phyloP scores from a whole-genome alignment of 768 basidiomycete species.

The Boletus vermiculosoides region DNA sequence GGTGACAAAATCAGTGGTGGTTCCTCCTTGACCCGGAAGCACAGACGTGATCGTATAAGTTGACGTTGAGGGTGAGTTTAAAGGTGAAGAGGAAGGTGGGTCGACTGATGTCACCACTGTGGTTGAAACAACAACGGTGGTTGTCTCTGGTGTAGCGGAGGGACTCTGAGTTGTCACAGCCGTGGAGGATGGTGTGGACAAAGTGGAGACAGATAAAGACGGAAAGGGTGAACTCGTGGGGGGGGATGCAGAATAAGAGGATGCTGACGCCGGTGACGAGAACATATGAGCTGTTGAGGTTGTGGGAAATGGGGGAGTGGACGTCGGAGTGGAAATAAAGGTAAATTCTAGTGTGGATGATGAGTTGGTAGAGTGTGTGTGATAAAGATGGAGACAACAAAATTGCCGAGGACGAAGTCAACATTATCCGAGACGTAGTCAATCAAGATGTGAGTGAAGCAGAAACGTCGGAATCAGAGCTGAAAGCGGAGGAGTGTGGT shows the following conservation, averaged over 20 bases:
- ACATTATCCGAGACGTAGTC: background rate
- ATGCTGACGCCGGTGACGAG: background rate
- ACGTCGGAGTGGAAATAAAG: background rate
- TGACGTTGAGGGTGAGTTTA: constrained; percentile 10
- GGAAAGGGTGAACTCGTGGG: background rate
- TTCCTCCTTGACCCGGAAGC: constrained; percentile 11
- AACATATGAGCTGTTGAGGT: background rate
- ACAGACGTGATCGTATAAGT: constrained; percentile 22
- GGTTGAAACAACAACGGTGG: constrained; percentile 14
- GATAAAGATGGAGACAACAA: background rate
- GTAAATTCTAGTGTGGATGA: constrained; percentile 1
- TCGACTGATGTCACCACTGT: constrained; percentile 12
- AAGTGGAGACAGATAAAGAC: background rate
- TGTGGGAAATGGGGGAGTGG: background rate
- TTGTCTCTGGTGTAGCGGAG: constrained; percentile 1
- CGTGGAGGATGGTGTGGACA: background rate
- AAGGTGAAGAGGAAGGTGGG: background rate
- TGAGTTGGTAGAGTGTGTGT: background rate
- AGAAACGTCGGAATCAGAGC: constrained; percentile 21
- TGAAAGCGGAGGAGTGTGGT: constrained; percentile 3
- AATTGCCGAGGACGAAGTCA: background rate
- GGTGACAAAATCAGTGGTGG: constrained; percentile 19
- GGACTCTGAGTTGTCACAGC: background rate
- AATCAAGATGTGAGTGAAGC: background rate
- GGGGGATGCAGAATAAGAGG: background rate